Percentiles rank a stretch among this genome's conserved stretches.
These are phyloP conservation scores for Linnemannia exigua DNA, from an alignment of 192 early-diverging fungal species.

Conservation along the genomic window DNA sequence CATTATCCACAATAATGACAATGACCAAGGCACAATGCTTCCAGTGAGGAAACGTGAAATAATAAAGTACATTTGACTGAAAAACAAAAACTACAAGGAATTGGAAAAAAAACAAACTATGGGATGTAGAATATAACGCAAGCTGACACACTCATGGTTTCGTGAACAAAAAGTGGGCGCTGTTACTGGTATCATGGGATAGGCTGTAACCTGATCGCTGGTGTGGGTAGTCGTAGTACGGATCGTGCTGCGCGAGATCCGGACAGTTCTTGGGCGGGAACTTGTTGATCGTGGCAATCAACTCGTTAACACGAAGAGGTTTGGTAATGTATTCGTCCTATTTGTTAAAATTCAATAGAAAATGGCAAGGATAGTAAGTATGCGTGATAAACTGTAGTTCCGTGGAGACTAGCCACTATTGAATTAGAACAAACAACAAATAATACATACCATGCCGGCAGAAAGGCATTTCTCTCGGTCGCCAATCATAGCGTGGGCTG, in stretches of 20 bases:
- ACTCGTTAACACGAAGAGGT: slow-evolving; percentile 72
- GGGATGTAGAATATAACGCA: not conserved
- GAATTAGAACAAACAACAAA: slow-evolving; percentile 1
- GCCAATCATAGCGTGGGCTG: slow-evolving; percentile 92
- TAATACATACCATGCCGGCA: slow-evolving; percentile 79
- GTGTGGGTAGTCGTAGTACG: slow-evolving; percentile 39
- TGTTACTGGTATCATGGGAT: slow-evolving; percentile 45
- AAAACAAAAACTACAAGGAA: not conserved
- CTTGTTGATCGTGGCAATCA: slow-evolving; percentile 78
- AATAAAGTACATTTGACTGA: slow-evolving; percentile 1
- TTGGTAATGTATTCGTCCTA: slow-evolving; percentile 76
- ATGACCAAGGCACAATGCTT: too few relatives aligned
- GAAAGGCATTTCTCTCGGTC: slow-evolving; percentile 89
- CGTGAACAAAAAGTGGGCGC: slow-evolving; percentile 32
- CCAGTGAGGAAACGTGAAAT: not conserved
- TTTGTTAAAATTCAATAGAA: not conserved
- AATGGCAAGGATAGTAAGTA: not conserved
- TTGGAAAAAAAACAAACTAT: not conserved
- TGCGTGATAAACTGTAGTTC: not conserved
- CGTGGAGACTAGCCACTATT: not conserved
- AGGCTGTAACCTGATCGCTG: slow-evolving; percentile 26
- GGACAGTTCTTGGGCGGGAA: slow-evolving; percentile 66
- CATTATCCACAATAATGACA: too few relatives aligned
- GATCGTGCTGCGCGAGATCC: slow-evolving; percentile 52
- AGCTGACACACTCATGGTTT: slow-evolving; percentile 12